Conservation (phyloP, 176 grass and related monocot genomes). For the Alloteropsis semialata region DNA sequence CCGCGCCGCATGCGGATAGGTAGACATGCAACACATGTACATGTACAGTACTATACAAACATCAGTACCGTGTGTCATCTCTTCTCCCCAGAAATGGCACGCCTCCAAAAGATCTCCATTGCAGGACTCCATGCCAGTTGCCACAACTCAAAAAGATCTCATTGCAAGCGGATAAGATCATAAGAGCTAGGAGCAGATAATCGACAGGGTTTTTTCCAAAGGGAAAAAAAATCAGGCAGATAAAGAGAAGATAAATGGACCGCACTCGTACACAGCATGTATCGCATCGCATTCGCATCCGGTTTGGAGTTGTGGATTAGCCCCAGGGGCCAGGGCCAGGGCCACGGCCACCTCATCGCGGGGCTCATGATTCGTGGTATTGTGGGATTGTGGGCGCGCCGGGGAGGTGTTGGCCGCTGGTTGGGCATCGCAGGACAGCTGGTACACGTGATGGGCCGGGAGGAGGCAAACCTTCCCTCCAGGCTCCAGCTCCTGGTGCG, state of each 20-base stretch:
- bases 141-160: neutral
- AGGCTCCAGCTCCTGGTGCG: neutral
- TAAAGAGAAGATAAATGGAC: neutral
- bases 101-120: neutral
- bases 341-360: constrained; percentile 28
- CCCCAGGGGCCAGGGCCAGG: neutral
- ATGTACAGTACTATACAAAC: too few relatives aligned
- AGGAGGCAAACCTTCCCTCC: constrained; percentile 41
- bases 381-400: neutral
- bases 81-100: neutral
- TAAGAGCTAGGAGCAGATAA: neutral
- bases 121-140: neutral
- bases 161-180: neutral
- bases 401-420: constrained; percentile 19
- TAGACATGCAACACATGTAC: too few relatives aligned
- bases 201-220: neutral
- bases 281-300: neutral
- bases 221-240: neutral
- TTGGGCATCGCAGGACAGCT: constrained; percentile 54
- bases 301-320: neutral
- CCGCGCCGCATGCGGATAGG: too few relatives aligned
- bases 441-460: constrained; percentile 47
- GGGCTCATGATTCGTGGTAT: neutral
- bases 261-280: neutral
- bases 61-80: too few relatives aligned